Evolutionary conservation across 495 filamentous ascomycete species (phyloP).

Genomic region (Cairneyella variabilis): DNA sequence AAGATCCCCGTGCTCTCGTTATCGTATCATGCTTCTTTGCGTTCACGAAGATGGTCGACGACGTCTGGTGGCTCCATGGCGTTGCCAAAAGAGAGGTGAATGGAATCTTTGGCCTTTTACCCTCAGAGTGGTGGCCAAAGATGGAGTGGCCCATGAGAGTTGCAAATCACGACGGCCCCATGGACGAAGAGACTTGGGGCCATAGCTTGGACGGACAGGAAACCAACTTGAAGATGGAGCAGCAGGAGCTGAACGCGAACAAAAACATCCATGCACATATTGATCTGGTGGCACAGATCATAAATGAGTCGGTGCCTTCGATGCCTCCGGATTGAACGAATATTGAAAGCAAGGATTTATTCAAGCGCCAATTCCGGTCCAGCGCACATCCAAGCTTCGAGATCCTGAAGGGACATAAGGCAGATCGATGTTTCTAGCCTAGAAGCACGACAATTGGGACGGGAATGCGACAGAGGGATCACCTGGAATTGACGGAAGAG

Average conservation of each 20-base stretch:
- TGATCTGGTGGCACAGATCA: constrained; percentile 20
- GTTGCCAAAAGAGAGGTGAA: constrained; percentile 51
- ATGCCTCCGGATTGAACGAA: not conserved
- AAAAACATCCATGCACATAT: constrained; percentile 16
- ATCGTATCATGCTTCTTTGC: constrained; percentile 55
- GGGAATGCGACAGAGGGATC: no score
- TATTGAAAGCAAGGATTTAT: not conserved
- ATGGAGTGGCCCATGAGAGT: constrained; percentile 53
- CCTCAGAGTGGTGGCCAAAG: constrained; percentile 48
- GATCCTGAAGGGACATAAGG: no score
- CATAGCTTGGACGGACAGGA: not conserved
- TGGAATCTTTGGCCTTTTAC: constrained; percentile 48
- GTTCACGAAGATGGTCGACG: constrained; percentile 47
- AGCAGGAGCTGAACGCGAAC: constrained; percentile 7
- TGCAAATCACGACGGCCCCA: constrained; percentile 34
- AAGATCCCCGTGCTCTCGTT: constrained; percentile 48
- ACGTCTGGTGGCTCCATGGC: constrained; percentile 55
- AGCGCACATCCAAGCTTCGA: no score
- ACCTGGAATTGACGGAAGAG: no score
- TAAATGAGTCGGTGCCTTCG: constrained; percentile 1
- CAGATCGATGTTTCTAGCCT: no score
- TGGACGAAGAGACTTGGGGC: constrained; percentile 48
- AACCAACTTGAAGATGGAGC: constrained; percentile 5
- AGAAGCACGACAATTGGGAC: no score
- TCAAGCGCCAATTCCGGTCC: not conserved